A percentile compares a stretch with the other conserved stretches of the same genome.
Evolutionary conservation across 1,139 yeast genomes (phyloP).

Genomic region (Petasospora rhodanensis): DNA sequence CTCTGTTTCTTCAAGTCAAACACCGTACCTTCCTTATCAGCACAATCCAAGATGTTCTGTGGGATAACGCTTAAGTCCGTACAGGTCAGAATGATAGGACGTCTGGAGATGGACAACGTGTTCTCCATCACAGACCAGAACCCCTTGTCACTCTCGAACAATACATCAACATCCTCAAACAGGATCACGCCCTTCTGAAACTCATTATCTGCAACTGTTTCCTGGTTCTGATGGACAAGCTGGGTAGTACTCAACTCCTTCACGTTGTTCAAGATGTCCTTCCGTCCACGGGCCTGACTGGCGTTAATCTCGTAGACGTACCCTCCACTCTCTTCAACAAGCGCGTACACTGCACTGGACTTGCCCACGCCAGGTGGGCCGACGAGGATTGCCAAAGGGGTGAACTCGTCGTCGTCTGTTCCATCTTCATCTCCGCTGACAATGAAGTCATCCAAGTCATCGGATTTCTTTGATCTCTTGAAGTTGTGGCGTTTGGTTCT

Average conservation of each 20-base stretch:
- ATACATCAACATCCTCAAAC: slow-evolving; percentile 80
- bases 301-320: slow-evolving; percentile 82
- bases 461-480: slow-evolving; percentile 20
- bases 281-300: slow-evolving; percentile 65
- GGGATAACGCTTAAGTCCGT: slow-evolving; percentile 55
- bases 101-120: slow-evolving; percentile 57
- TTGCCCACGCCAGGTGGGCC: slow-evolving; percentile 82
- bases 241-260: slow-evolving; percentile 85
- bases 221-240: slow-evolving; percentile 51
- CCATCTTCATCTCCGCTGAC: slow-evolving; percentile 31
- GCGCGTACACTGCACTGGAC: slow-evolving; percentile 68
- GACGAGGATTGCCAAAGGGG: slow-evolving; percentile 60
- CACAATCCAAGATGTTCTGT: slow-evolving; percentile 41
- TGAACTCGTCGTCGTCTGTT: slow-evolving; percentile 35
- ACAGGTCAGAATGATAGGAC: slow-evolving; percentile 82
- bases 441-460: slow-evolving; percentile 42
- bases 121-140: slow-evolving; percentile 77
- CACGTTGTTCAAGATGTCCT: slow-evolving; percentile 59
- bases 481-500: slow-evolving; percentile 32
- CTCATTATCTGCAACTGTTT: slow-evolving; percentile 22
- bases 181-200: slow-evolving; percentile 66
- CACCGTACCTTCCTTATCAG: slow-evolving; percentile 39
- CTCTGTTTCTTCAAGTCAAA: slow-evolving; percentile 29
- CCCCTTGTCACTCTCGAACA: slow-evolving; percentile 64
- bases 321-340: slow-evolving; percentile 59